A percentile compares a stretch with the other conserved stretches of the same genome.
Evolutionary conservation across 495 filamentous ascomycete species (phyloP).

Genomic region (Lasiosphaeriaceae sp.): DNA sequence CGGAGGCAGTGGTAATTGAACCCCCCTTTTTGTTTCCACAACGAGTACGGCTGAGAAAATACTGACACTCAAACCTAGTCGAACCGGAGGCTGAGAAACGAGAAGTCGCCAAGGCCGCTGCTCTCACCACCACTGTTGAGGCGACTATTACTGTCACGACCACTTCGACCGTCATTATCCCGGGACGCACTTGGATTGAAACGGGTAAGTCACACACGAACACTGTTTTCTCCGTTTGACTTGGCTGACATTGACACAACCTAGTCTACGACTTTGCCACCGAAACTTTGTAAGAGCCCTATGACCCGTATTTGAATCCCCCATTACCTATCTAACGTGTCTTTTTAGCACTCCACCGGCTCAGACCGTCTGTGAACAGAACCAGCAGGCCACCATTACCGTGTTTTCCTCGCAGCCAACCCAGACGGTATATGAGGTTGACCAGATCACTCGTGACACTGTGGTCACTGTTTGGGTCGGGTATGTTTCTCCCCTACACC

Average conservation of each 20-base stretch:
- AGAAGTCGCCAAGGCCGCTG: constrained; percentile 10
- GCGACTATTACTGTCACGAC: constrained; percentile 18
- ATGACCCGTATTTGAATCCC: neutral
- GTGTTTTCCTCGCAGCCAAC: constrained; percentile 7
- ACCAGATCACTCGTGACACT: constrained; percentile 13
- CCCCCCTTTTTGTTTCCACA: neutral
- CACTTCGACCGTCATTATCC: constrained; percentile 12
- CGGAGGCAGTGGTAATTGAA: neutral
- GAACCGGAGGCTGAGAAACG: constrained; percentile 1
- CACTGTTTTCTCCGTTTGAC: neutral
- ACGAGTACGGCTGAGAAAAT: neutral
- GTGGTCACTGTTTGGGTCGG: constrained; percentile 17
- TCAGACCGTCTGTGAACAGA: constrained; percentile 20
- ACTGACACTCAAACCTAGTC: neutral
- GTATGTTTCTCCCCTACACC: constrained; percentile 2
- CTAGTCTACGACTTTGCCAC: constrained; percentile 10
- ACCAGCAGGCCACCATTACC: constrained; percentile 11
- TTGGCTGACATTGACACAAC: neutral
- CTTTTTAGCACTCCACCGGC: constrained; percentile 11
- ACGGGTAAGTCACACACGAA: constrained; percentile 7
- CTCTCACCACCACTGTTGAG: constrained; percentile 13
- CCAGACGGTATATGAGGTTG: constrained; percentile 16
- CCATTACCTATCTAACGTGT: neutral
- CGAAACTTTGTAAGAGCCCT: constrained; percentile 16
- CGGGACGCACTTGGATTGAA: constrained; percentile 13